A percentile compares a stretch with the other conserved stretches of the same genome.
These are phyloP conservation scores for Chimonanthus salicifolius DNA, from an alignment of 164 flowering plant genomes.

Conservation along the genomic window DNA sequence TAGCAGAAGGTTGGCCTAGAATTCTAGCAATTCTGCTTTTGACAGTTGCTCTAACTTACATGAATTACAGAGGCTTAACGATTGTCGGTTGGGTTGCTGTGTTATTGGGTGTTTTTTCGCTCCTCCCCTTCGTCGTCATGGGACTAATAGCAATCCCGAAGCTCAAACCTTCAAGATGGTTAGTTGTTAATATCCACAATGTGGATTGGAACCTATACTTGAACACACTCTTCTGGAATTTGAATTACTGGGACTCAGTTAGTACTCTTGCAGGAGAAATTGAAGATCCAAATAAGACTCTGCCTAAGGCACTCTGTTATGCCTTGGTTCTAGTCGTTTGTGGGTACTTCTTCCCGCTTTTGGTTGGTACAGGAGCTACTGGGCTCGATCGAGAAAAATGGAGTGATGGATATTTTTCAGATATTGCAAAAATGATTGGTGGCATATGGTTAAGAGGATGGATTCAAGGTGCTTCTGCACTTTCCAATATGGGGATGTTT, in stretches of 20 bases:
- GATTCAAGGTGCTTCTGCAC: slow-evolving; percentile 51
- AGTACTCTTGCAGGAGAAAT: slow-evolving; percentile 60
- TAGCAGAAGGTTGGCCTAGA: slow-evolving; percentile 37
- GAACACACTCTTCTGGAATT: slow-evolving; percentile 59
- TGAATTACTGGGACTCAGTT: slow-evolving; percentile 59
- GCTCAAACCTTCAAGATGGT: slow-evolving; percentile 43
- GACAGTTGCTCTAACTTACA: slow-evolving; percentile 37
- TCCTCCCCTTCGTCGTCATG: slow-evolving; percentile 52
- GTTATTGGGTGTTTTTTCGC: slow-evolving; percentile 34
- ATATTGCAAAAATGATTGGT: slow-evolving; percentile 42
- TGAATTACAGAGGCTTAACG: slow-evolving; percentile 49
- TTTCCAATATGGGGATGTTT: slow-evolving; percentile 59
- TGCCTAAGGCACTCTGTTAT: slow-evolving; percentile 43
- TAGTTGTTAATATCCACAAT: slow-evolving; percentile 26
- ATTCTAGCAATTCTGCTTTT: slow-evolving; percentile 24
- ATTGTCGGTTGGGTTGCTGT: slow-evolving; percentile 51
- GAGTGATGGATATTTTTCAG: slow-evolving; percentile 53
- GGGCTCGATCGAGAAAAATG: slow-evolving; percentile 33
- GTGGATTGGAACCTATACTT: slow-evolving; percentile 47
- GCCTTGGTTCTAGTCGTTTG: slow-evolving; percentile 41
- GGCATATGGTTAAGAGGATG: slow-evolving; percentile 51
- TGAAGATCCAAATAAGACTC: slow-evolving; percentile 39
- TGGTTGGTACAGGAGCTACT: slow-evolving; percentile 43
- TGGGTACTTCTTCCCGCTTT: slow-evolving; percentile 44
- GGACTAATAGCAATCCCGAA: slow-evolving; percentile 42